Evolutionary conservation across 345 rosid species (phyloP).

Genomic region (Linum lewisii): DNA sequence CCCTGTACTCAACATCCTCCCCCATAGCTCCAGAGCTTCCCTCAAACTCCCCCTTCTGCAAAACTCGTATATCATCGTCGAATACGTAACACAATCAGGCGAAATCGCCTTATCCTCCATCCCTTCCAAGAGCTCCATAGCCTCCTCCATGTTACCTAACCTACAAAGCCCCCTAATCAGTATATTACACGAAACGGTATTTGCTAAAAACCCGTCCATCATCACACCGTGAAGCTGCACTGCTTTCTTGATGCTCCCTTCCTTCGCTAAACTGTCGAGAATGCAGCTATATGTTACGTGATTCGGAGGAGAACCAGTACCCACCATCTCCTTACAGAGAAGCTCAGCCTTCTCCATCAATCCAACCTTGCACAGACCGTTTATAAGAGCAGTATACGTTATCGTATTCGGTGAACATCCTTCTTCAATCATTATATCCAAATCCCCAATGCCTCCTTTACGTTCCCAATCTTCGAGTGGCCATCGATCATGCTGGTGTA

Average conservation of each 20-base stretch:
- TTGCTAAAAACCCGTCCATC: constrained; percentile 54
- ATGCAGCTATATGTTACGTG: constrained; percentile 74
- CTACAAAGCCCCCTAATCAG: constrained; percentile 71
- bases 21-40: constrained; percentile 63
- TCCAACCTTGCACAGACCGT: constrained; percentile 78
- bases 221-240: constrained; percentile 53
- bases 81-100: constrained; percentile 82
- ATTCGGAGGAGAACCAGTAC: constrained; percentile 42
- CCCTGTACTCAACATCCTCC: constrained; percentile 53
- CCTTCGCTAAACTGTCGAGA: constrained; percentile 52
- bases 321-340: constrained; percentile 49
- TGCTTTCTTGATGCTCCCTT: constrained; percentile 67
- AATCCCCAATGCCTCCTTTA: constrained; percentile 52
- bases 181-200: constrained; percentile 61
- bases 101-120: constrained; percentile 47
- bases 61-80: constrained; percentile 64
- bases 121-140: constrained; percentile 37
- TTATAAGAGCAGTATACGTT: constrained; percentile 76
- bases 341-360: constrained; percentile 54
- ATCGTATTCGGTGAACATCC: constrained; percentile 64
- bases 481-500: constrained; percentile 86
- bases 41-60: constrained; percentile 45
- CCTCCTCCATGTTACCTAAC: constrained; percentile 60
- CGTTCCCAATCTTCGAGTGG: constrained; percentile 57
- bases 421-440: constrained; percentile 73